Conservation (phyloP, 2,329 filamentous ascomycete species). For the Xylaria sp. region DNA sequence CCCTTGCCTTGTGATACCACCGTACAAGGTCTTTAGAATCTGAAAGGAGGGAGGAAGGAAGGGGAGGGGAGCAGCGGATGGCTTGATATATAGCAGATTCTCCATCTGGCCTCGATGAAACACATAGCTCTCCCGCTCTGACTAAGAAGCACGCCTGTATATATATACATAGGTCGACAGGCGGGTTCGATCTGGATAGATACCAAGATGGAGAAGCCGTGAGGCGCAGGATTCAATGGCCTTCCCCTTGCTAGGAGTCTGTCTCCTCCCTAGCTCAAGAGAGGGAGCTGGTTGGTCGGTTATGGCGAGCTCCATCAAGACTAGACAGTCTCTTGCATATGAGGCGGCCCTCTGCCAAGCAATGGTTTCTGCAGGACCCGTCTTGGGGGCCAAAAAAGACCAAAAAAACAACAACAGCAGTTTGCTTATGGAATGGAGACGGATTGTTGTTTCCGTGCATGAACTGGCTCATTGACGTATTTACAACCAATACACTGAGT, state of each 20-base stretch:
- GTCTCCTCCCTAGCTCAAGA: constrained; percentile 22
- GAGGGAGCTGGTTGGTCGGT: constrained; percentile 31
- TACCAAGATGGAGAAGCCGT: constrained; percentile 32
- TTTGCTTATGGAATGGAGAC: constrained; percentile 1
- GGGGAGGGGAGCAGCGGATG: neutral
- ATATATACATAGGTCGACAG: neutral
- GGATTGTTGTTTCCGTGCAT: constrained; percentile 15
- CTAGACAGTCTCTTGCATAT: constrained; percentile 28
- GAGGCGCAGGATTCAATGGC: constrained; percentile 35
- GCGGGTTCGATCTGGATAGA: neutral
- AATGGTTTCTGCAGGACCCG: constrained; percentile 36
- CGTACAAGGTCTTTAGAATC: neutral
- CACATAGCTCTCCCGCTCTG: constrained; percentile 2
- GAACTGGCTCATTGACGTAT: constrained; percentile 30
- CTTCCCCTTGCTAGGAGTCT: constrained; percentile 20
- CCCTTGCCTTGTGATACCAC: constrained; percentile 14
- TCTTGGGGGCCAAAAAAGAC: constrained; percentile 33
- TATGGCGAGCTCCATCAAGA: constrained; percentile 25
- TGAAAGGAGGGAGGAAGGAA: neutral
- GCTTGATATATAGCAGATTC: constrained; percentile 9
- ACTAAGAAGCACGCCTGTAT: constrained; percentile 9
- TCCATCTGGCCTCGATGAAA: neutral
- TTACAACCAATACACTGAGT: constrained; percentile 24
- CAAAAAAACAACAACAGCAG: no score
- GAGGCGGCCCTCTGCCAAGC: constrained; percentile 26